A percentile compares a stretch with the other conserved stretches of the same genome.
phyloP scores from a whole-genome alignment of 306 rosid species.

The Vigna trinervia region DNA sequence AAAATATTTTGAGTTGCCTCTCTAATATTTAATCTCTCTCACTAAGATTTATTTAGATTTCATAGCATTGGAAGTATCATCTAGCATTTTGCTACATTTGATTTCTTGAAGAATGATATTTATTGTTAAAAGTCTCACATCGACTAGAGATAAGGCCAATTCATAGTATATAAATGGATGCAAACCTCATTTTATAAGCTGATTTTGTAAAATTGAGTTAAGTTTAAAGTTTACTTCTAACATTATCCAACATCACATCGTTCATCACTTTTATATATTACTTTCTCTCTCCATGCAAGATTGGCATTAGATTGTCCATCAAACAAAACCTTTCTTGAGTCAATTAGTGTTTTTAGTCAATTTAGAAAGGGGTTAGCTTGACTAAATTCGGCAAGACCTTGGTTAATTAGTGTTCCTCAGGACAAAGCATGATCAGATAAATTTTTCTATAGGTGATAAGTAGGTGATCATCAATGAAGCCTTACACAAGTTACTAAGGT shows the following conservation, averaged over 20 bases:
- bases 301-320: not conserved
- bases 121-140: not conserved
- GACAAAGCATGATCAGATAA: constrained; percentile 1
- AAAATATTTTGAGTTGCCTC: not conserved
- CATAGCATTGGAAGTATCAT: too few relatives aligned
- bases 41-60: too few relatives aligned
- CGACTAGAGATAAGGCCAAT: too few relatives aligned
- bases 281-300: not conserved
- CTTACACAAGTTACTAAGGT: constrained; percentile 43
- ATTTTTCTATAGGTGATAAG: constrained; percentile 52
- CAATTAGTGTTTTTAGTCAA: not conserved
- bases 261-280: not conserved
- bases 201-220: too few relatives aligned
- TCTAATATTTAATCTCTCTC: not conserved
- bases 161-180: too few relatives aligned
- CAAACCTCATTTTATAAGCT: too few relatives aligned
- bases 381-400: constrained; percentile 47
- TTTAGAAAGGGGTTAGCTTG: constrained; percentile 25
- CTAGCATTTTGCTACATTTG: not conserved
- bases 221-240: too few relatives aligned
- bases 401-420: constrained; percentile 3
- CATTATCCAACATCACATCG: not conserved
- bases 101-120: not conserved
- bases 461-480: constrained; percentile 57
- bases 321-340: not conserved